A percentile compares a stretch with the other conserved stretches of the same genome.
Evolutionary conservation across 805 yeast species (phyloP).

Genomic region (Cyberlindnera mycetangii): DNA sequence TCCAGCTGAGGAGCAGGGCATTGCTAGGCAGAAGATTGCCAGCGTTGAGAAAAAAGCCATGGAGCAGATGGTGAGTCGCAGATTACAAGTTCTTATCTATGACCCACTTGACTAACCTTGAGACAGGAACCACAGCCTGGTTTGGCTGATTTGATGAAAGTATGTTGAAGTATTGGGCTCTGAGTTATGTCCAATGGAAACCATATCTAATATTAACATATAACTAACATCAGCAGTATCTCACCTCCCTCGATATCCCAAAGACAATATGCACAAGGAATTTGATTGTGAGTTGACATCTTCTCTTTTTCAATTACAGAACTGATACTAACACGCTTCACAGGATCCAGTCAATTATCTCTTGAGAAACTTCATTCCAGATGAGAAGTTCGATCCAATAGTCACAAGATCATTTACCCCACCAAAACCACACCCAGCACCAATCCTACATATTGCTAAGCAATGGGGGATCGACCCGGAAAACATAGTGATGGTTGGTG

Average conservation of each 20-base stretch:
- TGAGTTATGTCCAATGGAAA: too few species aligned
- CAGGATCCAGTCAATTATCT: constrained; percentile 51
- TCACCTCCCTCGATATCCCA: constrained; percentile 29
- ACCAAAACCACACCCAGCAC: constrained; percentile 67
- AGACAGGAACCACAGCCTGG: constrained; percentile 27
- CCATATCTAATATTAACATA: too few species aligned
- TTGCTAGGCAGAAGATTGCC: constrained; percentile 46
- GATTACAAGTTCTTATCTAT: neutral
- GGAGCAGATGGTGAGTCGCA: constrained; percentile 42
- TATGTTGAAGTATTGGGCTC: too few species aligned
- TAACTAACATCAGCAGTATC: constrained; percentile 7
- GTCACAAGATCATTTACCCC: constrained; percentile 65
- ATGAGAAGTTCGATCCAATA: constrained; percentile 45
- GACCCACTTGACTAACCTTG: neutral
- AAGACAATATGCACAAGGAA: constrained; percentile 67
- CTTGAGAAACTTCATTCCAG: constrained; percentile 40
- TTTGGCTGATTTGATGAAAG: constrained; percentile 15
- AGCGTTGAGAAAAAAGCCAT: constrained; percentile 61
- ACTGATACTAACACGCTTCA: neutral
- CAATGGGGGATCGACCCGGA: constrained; percentile 45
- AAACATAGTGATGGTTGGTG: constrained; percentile 67
- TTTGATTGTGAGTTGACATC: constrained; percentile 25
- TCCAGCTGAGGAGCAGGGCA: constrained; percentile 34
- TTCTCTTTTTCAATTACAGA: too few species aligned
- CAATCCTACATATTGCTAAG: constrained; percentile 53